phyloP scores from a whole-genome alignment of 192 early-diverging fungal species.

The Mortierella hygrophila region DNA sequence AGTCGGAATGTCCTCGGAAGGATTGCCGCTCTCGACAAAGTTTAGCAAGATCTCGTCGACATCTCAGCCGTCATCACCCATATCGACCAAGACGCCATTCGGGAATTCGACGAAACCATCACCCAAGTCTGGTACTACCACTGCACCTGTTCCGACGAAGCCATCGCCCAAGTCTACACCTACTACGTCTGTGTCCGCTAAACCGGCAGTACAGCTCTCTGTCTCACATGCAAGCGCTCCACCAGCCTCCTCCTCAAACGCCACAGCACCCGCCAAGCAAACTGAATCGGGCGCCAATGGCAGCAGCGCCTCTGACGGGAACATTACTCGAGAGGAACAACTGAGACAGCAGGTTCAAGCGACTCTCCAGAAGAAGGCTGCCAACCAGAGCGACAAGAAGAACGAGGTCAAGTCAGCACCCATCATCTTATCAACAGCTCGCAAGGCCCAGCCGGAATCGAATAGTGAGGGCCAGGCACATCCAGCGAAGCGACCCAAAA shows the following conservation, averaged over 20 bases:
- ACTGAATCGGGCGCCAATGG: background rate
- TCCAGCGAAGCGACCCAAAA: conserved; percentile 16
- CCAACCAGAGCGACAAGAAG: conserved; percentile 2
- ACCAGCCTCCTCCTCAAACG: background rate
- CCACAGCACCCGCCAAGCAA: background rate
- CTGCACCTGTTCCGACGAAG: background rate
- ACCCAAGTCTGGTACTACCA: background rate
- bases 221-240: background rate
- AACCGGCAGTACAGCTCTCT: too few relatives aligned
- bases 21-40: conserved; percentile 4
- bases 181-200: background rate
- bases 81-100: background rate
- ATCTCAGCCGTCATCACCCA: background rate
- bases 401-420: conserved; percentile 5
- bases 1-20: background rate
- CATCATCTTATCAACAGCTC: background rate
- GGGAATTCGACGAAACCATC: background rate
- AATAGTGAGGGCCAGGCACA: conserved; percentile 11
- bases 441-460: conserved; percentile 2
- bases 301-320: background rate
- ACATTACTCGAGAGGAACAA: conserved; percentile 14
- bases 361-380: background rate
- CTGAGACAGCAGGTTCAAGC: background rate
- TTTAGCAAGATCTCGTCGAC: background rate
- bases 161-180: background rate